These are phyloP conservation scores for Umbelopsis ramanniana DNA, from an alignment of 192 early-diverging fungal genomes.

Conservation along the genomic window DNA sequence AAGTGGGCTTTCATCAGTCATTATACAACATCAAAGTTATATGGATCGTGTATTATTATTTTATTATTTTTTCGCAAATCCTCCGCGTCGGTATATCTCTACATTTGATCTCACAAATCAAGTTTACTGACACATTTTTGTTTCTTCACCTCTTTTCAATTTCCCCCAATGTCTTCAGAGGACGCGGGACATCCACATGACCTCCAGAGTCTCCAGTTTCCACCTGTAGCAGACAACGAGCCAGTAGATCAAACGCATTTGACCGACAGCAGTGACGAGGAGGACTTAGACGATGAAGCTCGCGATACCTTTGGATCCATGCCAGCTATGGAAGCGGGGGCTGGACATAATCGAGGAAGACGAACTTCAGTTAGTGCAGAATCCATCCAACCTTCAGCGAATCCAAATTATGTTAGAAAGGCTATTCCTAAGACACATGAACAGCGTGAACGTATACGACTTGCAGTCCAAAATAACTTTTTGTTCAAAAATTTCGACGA, in stretches of 20 bases:
- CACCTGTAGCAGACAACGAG: slow-evolving; percentile 6
- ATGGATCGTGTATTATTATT: background rate
- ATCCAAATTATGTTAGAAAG: slow-evolving; percentile 80
- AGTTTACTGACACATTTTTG: background rate
- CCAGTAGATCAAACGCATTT: slow-evolving; percentile 8
- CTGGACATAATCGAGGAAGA: slow-evolving; percentile 82
- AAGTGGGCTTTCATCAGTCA: background rate
- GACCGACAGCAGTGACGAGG: slow-evolving; percentile 35
- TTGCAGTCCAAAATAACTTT: slow-evolving; percentile 86
- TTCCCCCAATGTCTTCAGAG: slow-evolving; percentile 2
- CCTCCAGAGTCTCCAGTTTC: slow-evolving; percentile 1
- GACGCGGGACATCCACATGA: slow-evolving; percentile 17
- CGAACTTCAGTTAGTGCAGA: slow-evolving; percentile 96
- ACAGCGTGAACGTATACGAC: slow-evolving; percentile 83
- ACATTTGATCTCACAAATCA: background rate
- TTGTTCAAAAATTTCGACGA: slow-evolving; percentile 95
- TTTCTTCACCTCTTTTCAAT: background rate
- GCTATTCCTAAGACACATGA: slow-evolving; percentile 89
- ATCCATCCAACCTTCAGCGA: slow-evolving; percentile 90
- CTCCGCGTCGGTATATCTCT: slow-evolving; percentile 19
- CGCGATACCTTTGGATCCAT: slow-evolving; percentile 60
- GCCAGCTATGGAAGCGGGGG: slow-evolving; percentile 44
- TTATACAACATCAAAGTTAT: background rate
- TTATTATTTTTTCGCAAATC: background rate
- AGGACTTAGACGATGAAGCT: slow-evolving; percentile 63